Conservation (phyloP, 2,329 filamentous ascomycete species). For the Tolypocladium endophyticum region DNA sequence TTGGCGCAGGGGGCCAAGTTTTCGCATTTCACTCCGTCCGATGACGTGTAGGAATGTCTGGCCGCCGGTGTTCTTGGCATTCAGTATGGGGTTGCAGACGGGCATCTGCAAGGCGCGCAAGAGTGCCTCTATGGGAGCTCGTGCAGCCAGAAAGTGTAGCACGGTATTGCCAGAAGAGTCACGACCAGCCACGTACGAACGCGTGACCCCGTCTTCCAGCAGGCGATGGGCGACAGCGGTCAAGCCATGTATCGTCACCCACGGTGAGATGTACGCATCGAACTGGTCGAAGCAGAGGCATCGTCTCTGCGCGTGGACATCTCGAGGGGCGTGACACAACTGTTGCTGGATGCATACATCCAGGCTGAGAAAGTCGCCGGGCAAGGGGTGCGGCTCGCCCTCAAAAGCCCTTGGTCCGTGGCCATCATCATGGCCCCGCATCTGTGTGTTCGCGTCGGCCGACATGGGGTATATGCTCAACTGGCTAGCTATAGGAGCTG, state of each 20-base stretch:
- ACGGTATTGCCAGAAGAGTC: constrained; percentile 38
- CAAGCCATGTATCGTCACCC: constrained; percentile 17
- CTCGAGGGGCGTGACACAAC: constrained; percentile 9
- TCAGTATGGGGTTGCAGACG: constrained; percentile 10
- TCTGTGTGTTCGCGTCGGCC: constrained; percentile 1
- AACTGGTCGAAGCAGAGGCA: constrained; percentile 18
- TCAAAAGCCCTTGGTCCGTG: constrained; percentile 12
- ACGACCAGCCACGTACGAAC: constrained; percentile 6
- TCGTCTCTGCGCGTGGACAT: constrained; percentile 12
- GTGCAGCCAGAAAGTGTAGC: constrained; percentile 34
- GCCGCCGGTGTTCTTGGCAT: constrained; percentile 28
- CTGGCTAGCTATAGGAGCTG: constrained; percentile 15
- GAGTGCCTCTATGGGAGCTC: constrained; percentile 16
- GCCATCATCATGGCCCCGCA: constrained; percentile 18
- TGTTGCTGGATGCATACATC: constrained; percentile 9
- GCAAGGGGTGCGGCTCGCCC: constrained; percentile 23
- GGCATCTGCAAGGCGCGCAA: constrained; percentile 12
- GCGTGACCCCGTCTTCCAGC: neutral
- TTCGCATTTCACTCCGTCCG: constrained; percentile 20
- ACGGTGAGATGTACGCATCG: constrained; percentile 14
- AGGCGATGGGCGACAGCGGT: constrained; percentile 9
- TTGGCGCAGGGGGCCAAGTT: constrained; percentile 14
- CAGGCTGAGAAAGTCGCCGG: constrained; percentile 38
- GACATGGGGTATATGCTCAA: constrained; percentile 14
- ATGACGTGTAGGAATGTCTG: constrained; percentile 40